phyloP scores from a whole-genome alignment of 345 rosid species.

The Sapria himalayana region DNA sequence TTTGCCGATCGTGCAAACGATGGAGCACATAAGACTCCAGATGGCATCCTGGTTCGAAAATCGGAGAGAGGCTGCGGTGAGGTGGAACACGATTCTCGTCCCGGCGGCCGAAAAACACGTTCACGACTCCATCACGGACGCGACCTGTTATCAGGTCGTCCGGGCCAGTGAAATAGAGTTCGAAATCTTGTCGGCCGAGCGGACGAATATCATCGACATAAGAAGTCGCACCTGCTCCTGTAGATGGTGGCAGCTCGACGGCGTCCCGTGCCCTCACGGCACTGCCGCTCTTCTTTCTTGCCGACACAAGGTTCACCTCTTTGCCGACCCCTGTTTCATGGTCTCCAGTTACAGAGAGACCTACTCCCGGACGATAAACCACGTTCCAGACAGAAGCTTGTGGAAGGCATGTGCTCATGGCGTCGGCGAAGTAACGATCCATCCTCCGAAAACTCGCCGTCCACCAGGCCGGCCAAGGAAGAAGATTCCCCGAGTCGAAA shows the following conservation, averaged over 20 bases:
- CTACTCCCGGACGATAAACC: constrained; percentile 51
- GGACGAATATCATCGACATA: constrained; percentile 88
- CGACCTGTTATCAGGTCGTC: constrained; percentile 85
- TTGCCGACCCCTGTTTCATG: constrained; percentile 75
- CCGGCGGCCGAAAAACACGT: constrained; percentile 84
- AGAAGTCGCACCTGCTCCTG: constrained; percentile 70
- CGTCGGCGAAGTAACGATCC: constrained; percentile 36
- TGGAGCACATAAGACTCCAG: constrained; percentile 67
- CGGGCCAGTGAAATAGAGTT: constrained; percentile 94
- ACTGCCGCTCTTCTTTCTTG: constrained; percentile 94
- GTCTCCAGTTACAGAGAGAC: constrained; percentile 55
- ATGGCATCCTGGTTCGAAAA: constrained; percentile 34
- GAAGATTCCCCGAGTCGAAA: constrained; percentile 87
- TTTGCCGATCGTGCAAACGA: constrained; percentile 80
- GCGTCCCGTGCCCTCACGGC: constrained; percentile 88
- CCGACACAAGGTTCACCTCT: constrained; percentile 52
- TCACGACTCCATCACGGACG: constrained; percentile 61
- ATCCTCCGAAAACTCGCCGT: constrained; percentile 83
- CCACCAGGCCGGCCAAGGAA: constrained; percentile 97
- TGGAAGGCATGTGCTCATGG: constrained; percentile 56
- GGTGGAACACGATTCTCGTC: constrained; percentile 73
- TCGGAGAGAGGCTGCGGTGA: constrained; percentile 58
- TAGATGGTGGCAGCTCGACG: constrained; percentile 86
- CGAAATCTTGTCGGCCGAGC: constrained; percentile 90
- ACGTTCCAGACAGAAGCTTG: constrained; percentile 38